phyloP scores from a whole-genome alignment of 1,139 yeast species.

The Protomyces gravidus region DNA sequence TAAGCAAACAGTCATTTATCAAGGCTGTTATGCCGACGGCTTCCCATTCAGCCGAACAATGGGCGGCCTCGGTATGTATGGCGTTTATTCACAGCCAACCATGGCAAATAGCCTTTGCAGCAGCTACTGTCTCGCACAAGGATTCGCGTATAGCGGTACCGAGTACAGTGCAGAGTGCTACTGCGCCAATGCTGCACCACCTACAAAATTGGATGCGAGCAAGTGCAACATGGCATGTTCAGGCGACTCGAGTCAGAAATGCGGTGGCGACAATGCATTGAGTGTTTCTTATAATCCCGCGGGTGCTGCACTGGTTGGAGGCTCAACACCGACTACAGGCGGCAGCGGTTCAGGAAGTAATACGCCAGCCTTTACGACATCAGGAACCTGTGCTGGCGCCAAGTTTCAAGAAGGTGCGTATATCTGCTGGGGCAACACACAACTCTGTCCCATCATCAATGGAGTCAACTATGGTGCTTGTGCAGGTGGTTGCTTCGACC shows the following conservation, averaged over 20 bases:
- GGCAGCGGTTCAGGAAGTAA: neutral
- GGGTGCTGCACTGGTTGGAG: neutral
- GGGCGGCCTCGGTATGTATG: conserved; percentile 23
- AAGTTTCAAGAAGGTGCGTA: conserved; percentile 4
- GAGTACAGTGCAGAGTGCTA: conserved; percentile 29
- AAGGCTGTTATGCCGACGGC: conserved; percentile 29
- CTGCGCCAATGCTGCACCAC: conserved; percentile 25
- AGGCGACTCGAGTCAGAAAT: conserved; percentile 13
- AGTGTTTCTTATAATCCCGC: conserved; percentile 18
- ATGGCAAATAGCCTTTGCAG: conserved; percentile 19
- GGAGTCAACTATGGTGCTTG: conserved; percentile 9
- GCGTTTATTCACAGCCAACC: conserved; percentile 12
- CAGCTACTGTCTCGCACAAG: conserved; percentile 19
- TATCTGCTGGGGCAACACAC: conserved; percentile 17
- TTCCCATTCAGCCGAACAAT: conserved; percentile 16
- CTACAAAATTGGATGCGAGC: conserved; percentile 5
- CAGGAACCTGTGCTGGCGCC: conserved; percentile 13
- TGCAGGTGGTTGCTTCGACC: conserved; percentile 17
- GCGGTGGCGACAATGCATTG: conserved; percentile 24
- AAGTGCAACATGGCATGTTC: conserved; percentile 27
- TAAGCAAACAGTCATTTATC: neutral
- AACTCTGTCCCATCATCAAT: conserved; percentile 11
- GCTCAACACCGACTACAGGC: neutral
- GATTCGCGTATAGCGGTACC: conserved; percentile 25
- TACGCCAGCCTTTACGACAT: conserved; percentile 10